Base-by-base conservation (phyloP, 176 grass and related monocot species). In the Triticum dicoccoides region DNA sequence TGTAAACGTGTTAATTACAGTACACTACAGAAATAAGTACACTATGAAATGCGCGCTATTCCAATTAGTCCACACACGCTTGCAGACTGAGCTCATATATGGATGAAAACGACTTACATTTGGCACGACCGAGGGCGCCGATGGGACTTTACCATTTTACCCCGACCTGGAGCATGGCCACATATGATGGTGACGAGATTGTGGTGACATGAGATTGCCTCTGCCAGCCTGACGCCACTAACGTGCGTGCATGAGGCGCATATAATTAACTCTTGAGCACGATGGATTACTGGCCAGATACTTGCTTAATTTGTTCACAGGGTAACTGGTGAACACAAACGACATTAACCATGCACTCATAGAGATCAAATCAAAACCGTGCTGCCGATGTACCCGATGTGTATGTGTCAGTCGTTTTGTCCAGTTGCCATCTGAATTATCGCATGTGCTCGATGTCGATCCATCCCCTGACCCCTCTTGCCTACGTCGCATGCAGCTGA, bases 191-290 rank as follows among this genome's bases (percentile, higher is more conserved):
- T 62, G 56, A 64, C 35, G 77, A 81, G 29, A 20, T 34, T 9
- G 5, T 81, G 39, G 62, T 51, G 79, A 81, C 79, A 81, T 68
- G 39, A 47, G 24, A 25, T 81, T 81, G 78, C 37, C 64, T 80
- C n/a, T 29, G 59, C 6, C 78, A 65, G 21, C 14, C 13, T 65
- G 78, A 44, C 59, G 37, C 15, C 23, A 12, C 30, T 61, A 61
- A 3, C 33, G 11, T 61, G 8, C 10, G 11, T 15, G 8, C 14
- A 14, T 49, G 11, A 49, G 38, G 45, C 32, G 9, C 27, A 10
- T 14, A 32, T 17, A 54, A 33, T 52, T 21, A 77, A 56, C 30
- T 59, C 2, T 75, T 62, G 52, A 78, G 38, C 29, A 27, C 25
- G 49, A 78, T 65, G 6, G 14, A 44, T 73, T 49, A 35, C 58